These are phyloP conservation scores for Sclerotinia spermophila DNA, from an alignment of 2,329 filamentous ascomycete species.

Conservation along the genomic window DNA sequence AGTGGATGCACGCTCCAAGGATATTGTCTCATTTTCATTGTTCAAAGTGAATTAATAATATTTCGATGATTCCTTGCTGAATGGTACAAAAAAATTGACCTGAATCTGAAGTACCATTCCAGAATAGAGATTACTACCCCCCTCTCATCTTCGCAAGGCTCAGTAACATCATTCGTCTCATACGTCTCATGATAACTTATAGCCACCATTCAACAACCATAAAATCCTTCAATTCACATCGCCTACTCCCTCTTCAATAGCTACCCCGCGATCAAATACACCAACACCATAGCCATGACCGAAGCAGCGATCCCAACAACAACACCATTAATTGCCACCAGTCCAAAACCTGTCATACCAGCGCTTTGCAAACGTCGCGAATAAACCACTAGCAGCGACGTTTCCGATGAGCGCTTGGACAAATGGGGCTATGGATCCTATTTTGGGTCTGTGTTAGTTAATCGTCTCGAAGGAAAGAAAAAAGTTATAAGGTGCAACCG, in stretches of 20 bases:
- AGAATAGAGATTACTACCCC: neutral
- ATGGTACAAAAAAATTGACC: neutral
- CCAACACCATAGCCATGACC: neutral
- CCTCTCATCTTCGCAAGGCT: neutral
- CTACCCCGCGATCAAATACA: neutral
- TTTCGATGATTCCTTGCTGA: neutral
- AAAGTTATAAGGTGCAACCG: too few species aligned
- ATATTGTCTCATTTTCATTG: neutral
- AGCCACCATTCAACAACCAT: neutral
- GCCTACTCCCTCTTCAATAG: neutral
- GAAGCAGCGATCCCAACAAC: neutral
- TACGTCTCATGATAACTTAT: neutral
- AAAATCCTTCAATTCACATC: neutral
- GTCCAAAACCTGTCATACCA: neutral
- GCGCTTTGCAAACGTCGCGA: neutral
- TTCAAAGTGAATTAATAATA: too few species aligned
- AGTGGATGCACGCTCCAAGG: neutral
- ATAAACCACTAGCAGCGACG: neutral
- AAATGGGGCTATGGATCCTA: neutral
- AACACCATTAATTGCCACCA: neutral
- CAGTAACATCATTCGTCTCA: neutral
- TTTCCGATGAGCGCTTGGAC: neutral
- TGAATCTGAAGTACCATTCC: too few species aligned
- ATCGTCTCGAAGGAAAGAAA: rapidly evolving
- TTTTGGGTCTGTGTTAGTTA: neutral